These are phyloP conservation scores for Penicillium canescens DNA, from an alignment of 495 filamentous ascomycete species.

Conservation along the genomic window DNA sequence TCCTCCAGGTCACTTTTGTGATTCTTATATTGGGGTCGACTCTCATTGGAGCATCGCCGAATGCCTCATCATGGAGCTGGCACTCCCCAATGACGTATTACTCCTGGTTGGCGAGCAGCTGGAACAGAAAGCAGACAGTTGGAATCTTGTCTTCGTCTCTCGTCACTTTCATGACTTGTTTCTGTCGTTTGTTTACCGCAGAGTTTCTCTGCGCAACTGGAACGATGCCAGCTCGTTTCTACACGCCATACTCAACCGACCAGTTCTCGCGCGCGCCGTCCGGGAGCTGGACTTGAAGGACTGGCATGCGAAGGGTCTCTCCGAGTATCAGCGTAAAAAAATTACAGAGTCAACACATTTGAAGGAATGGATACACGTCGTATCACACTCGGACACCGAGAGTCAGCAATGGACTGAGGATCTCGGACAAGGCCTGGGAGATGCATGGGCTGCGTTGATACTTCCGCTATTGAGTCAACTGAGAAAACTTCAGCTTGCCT, in stretches of 20 bases:
- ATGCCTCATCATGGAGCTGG: background rate
- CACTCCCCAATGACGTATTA: constrained; percentile 33
- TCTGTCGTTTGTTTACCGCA: constrained; percentile 26
- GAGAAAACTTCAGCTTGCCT: constrained; percentile 22
- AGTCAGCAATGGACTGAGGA: constrained; percentile 24
- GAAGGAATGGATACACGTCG: constrained; percentile 3
- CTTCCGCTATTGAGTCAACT: constrained; percentile 31
- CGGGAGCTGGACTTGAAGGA: constrained; percentile 24
- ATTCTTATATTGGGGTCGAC: too few relatives aligned
- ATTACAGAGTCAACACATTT: constrained; percentile 2
- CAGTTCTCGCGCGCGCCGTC: constrained; percentile 27
- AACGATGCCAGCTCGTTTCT: constrained; percentile 23
- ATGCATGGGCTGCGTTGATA: constrained; percentile 35
- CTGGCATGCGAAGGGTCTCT: constrained; percentile 15
- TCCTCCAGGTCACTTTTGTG: background rate
- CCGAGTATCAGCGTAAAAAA: constrained; percentile 4
- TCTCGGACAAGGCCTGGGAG: constrained; percentile 21
- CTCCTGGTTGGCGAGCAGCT: constrained; percentile 32
- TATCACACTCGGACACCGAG: constrained; percentile 25
- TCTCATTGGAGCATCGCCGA: background rate
- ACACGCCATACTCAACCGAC: constrained; percentile 18
- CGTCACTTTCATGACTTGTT: constrained; percentile 34
- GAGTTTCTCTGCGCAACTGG: constrained; percentile 20
- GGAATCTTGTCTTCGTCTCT: constrained; percentile 34
- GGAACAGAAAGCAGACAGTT: constrained; percentile 28